Evolutionary conservation across 2,329 filamentous ascomycete species (phyloP).

Genomic region (Exophiala spinifera): DNA sequence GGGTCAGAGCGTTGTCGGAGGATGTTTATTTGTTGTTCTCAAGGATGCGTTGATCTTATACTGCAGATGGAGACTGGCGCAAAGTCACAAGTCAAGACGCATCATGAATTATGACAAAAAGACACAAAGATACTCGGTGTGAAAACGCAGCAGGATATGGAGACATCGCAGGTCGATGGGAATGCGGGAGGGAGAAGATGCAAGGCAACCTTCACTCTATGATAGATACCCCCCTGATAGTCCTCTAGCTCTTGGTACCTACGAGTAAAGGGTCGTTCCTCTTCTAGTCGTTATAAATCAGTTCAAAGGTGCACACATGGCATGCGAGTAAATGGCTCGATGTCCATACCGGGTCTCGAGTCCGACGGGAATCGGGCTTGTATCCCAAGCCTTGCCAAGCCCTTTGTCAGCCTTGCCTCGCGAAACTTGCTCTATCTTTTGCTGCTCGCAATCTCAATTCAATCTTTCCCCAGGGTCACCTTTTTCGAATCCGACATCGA

Average conservation of each 20-base stretch:
- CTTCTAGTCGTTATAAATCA: too few relatives aligned
- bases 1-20: constrained; percentile 85
- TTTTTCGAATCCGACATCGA: background rate
- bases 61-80: constrained; percentile 49
- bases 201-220: constrained; percentile 4
- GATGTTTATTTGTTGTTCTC: constrained; percentile 81
- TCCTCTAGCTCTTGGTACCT: background rate
- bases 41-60: constrained; percentile 66
- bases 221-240: constrained; percentile 9
- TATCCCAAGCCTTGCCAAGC: constrained; percentile 7
- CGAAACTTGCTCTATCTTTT: background rate
- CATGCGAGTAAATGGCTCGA: too few relatives aligned
- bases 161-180: background rate
- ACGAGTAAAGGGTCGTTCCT: background rate
- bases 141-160: background rate
- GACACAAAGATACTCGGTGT: constrained; percentile 36
- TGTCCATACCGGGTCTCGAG: too few relatives aligned
- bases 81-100: constrained; percentile 45
- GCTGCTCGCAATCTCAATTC: background rate
- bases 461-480: background rate
- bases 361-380: too few relatives aligned
- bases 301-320: too few relatives aligned
- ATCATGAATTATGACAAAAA: constrained; percentile 47
- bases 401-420: constrained; percentile 4
- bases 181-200: background rate